Evolutionary conservation across 2,329 filamentous ascomycete genomes (phyloP), one percentile per base, ranked within the genome.

Genomic region (Xylariaceae sp.): DNA sequence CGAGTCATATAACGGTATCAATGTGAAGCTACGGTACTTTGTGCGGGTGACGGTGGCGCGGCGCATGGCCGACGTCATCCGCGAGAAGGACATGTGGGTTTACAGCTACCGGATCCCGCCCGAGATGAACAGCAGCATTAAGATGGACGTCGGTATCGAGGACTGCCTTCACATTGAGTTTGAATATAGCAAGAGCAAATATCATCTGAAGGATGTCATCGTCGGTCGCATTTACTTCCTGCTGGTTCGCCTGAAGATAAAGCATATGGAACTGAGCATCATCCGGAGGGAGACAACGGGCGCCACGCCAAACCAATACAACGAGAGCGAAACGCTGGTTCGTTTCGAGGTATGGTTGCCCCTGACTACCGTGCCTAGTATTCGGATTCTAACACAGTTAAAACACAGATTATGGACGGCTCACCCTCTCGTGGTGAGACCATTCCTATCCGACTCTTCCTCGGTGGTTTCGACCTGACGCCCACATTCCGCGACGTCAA

Each of bases 131-230:
- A 92, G 87, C 77, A 92, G 90, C 68, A 99, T 99, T 81, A 99
- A 99, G 84, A 99, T 99, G 94, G 94, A 99, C 74, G 94, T 99
- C 61, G 94, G 94, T 59, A 99, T 99, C 72, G 94, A 99, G 78
- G 95, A 99, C 78, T 99, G 94, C 74, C 80, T 99, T 68, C 94
- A 99, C 77, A 99, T 99, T 68, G 94, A 99, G 76, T 99, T 99
- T 70, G 94, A 99, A 77, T 99, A 99, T 79, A 96, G 90, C 76
- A 99, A 99, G 82, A 94, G 88, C 74, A 97, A 97, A 78, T 99
- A 99, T 77, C 94, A 99, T 71, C 84, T 99, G 61, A 99, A 99
- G 78, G 94, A 99, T 74, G 94, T 99, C 65, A 99, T 99, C 67
- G 94, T 99, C 58, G 94, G 94, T 60, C 85, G 95, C 67, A 99